These are phyloP conservation scores for Coniochaeta sp. DNA, from an alignment of 2,329 filamentous ascomycete genomes.

Conservation along the genomic window DNA sequence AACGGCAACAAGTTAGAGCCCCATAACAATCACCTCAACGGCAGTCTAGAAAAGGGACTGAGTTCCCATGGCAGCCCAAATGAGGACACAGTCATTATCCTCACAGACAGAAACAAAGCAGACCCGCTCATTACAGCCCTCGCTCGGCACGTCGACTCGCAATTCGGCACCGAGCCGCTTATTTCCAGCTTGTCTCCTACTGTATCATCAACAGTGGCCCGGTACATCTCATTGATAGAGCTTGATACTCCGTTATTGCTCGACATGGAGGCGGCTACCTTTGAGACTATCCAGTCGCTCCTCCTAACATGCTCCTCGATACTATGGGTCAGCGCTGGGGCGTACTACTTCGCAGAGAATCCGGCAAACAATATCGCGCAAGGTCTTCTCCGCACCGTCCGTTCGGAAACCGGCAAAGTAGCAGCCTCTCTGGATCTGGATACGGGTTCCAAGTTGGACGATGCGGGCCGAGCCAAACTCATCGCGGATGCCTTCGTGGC, in stretches of 20 bases:
- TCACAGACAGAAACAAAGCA: not conserved
- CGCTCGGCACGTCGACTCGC: not conserved
- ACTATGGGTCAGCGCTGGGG: not conserved
- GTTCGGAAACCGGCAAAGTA: not conserved
- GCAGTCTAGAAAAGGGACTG: not conserved
- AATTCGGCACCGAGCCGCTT: not conserved
- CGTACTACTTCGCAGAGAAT: not conserved
- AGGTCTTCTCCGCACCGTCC: not conserved
- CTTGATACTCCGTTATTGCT: not conserved
- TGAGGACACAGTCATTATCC: not conserved
- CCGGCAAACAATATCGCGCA: not conserved
- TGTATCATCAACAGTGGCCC: not conserved
- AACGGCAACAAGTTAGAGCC: not conserved
- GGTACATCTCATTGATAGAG: not conserved
- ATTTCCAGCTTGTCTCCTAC: not conserved
- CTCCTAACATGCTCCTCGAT: not conserved
- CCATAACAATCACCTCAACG: not conserved
- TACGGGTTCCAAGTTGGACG: not conserved
- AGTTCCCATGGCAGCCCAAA: not conserved
- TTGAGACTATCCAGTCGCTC: not conserved
- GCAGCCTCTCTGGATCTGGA: slow-evolving; percentile 3
- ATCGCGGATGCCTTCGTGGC: slow-evolving; percentile 13
- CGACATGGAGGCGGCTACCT: not conserved
- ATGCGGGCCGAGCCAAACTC: slow-evolving; percentile 8
- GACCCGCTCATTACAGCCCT: not conserved